phyloP scores from a whole-genome alignment of 495 filamentous ascomycete genomes.

The Aspergillus ostianus region DNA sequence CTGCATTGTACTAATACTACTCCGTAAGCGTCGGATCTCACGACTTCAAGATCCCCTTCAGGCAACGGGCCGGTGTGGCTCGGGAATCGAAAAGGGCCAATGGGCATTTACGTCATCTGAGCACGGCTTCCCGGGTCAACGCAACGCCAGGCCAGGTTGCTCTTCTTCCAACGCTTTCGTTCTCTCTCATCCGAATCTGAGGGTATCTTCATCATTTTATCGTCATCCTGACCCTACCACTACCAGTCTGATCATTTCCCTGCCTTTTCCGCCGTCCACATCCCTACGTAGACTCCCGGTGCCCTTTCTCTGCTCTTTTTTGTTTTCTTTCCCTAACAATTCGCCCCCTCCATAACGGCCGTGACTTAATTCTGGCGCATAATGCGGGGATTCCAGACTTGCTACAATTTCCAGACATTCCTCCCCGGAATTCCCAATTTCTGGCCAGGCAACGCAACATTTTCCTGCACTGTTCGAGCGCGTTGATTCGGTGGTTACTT shows the following conservation, averaged over 20 bases:
- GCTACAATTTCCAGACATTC: no score
- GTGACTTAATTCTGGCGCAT: not conserved
- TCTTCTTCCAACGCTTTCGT: not conserved
- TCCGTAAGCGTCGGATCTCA: no score
- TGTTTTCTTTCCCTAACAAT: not conserved
- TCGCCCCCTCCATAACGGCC: not conserved
- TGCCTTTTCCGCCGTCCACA: no score
- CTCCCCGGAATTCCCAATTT: not conserved
- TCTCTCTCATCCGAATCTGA: not conserved
- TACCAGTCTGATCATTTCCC: no score
- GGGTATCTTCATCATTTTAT: not conserved
- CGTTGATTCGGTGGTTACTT: not conserved
- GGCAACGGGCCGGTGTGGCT: conserved; percentile 11
- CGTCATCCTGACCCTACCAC: not conserved
- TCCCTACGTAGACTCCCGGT: no score
- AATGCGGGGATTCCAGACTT: not conserved
- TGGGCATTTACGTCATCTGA: conserved; percentile 9
- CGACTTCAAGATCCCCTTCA: no score
- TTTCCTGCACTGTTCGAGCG: not conserved
- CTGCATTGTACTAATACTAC: no score
- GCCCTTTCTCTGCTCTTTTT: not conserved
- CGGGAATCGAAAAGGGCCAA: conserved; percentile 10
- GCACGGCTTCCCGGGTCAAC: conserved; percentile 10
- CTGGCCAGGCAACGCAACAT: not conserved
- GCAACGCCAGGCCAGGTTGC: not conserved